These are phyloP conservation scores for Globisporangium okanoganense DNA, from an alignment of 352 stramenopile species.

Conservation along the genomic window DNA sequence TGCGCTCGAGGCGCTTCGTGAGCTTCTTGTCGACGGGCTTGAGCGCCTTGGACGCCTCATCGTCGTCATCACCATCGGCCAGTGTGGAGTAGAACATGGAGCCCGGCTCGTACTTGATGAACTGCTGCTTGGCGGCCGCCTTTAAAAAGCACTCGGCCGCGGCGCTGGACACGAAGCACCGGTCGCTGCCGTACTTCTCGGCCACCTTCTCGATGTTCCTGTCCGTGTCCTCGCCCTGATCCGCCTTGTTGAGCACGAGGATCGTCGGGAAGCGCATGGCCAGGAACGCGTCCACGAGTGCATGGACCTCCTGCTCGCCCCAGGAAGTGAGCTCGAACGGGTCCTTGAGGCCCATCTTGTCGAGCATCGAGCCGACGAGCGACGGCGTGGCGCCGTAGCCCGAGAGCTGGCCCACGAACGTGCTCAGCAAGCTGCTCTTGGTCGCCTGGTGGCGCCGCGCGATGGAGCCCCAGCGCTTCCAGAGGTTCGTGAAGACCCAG, in stretches of 20 bases:
- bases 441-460: conserved; percentile 66
- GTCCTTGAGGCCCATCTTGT: conserved; percentile 60
- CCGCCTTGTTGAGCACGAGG: conserved; percentile 88
- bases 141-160: conserved; percentile 84
- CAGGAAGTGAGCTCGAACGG: conserved; percentile 54
- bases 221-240: conserved; percentile 82
- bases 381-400: conserved; percentile 77
- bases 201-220: conserved; percentile 87
- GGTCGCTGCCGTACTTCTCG: conserved; percentile 84
- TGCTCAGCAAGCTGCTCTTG: conserved; percentile 62
- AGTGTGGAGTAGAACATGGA: conserved; percentile 83
- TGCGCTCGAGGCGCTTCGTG: conserved; percentile 72
- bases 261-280: conserved; percentile 82
- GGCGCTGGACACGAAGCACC: conserved; percentile 83
- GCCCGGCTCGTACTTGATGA: conserved; percentile 83
- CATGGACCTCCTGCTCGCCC: conserved; percentile 62
- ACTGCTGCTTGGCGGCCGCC: conserved; percentile 64
- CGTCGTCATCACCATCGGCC: conserved; percentile 53
- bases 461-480: conserved; percentile 80
- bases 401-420: conserved; percentile 72
- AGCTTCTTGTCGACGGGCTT: conserved; percentile 80
- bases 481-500: conserved; percentile 89
- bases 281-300: conserved; percentile 76
- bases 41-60: conserved; percentile 25
- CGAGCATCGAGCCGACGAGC: conserved; percentile 67